Conservation (phyloP, 331 rosid genomes). For the Saraca asoca region DNA sequence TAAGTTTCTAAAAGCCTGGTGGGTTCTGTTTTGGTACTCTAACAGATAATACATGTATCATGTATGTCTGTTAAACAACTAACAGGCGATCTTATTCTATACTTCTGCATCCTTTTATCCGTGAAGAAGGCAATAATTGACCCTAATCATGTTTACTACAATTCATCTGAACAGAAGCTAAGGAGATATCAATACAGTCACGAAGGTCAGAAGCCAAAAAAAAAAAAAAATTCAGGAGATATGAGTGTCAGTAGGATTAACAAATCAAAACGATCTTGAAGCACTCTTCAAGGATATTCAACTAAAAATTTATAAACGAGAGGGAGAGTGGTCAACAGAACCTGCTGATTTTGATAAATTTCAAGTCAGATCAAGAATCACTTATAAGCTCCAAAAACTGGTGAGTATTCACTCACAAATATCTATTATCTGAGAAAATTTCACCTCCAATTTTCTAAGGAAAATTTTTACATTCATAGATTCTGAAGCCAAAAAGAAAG, state of each 20-base stretch:
- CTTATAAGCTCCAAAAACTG: slow-evolving; percentile 13
- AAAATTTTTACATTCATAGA: background rate
- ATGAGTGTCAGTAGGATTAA: background rate
- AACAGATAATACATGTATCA: background rate
- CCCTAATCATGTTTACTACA: background rate
- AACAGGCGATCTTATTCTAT: background rate
- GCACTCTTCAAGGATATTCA: background rate
- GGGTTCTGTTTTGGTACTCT: no score
- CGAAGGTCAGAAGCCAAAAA: slow-evolving; percentile 2
- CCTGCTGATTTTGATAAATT: background rate
- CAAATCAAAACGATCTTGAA: background rate
- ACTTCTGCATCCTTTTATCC: background rate
- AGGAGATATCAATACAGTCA: background rate
- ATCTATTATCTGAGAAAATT: background rate
- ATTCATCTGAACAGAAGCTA: background rate
- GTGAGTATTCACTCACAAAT: background rate
- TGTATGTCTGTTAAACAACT: no score
- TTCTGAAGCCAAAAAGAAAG: background rate
- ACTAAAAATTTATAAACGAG: background rate
- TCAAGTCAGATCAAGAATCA: slow-evolving; percentile 10
- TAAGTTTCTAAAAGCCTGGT: background rate
- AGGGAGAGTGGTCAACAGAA: background rate
- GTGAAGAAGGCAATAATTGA: slow-evolving; percentile 1
- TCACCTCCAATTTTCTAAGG: background rate
- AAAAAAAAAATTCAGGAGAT: background rate